Evolutionary conservation across 2,329 filamentous ascomycete species (phyloP).

Genomic region (Penicillium sp.): DNA sequence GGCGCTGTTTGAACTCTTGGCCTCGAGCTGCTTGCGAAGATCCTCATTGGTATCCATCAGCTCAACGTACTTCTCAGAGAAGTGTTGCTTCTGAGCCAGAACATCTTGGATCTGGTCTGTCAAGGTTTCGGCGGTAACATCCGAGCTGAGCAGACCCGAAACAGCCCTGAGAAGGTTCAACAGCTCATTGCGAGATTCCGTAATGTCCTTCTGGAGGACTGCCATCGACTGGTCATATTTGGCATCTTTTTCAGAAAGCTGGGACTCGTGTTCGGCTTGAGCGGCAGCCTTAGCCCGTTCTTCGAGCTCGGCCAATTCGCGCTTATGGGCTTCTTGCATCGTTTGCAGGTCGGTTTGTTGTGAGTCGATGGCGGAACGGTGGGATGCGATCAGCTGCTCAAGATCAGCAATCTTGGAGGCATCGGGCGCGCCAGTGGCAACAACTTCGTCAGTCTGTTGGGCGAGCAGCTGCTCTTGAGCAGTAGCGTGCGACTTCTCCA

Average conservation of each 20-base stretch:
- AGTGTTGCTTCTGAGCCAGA: conserved; percentile 43
- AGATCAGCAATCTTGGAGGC: conserved; percentile 53
- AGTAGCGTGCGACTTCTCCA: conserved; percentile 70
- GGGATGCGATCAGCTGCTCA: conserved; percentile 57
- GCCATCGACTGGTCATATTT: conserved; percentile 62
- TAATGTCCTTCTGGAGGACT: conserved; percentile 62
- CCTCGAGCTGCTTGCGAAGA: conserved; percentile 39
- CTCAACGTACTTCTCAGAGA: conserved; percentile 45
- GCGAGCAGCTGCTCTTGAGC: conserved; percentile 69
- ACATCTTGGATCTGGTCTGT: conserved; percentile 65
- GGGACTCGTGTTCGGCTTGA: conserved; percentile 39
- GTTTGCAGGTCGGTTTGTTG: conserved; percentile 56
- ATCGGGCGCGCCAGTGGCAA: conserved; percentile 54
- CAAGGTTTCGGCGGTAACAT: conserved; percentile 56
- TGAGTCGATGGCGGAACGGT: conserved; percentile 56
- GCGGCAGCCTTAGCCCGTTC: conserved; percentile 36
- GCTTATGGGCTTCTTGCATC: conserved; percentile 55
- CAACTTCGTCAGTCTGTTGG: conserved; percentile 61
- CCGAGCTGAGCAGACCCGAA: conserved; percentile 43
- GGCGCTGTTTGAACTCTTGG: conserved; percentile 36
- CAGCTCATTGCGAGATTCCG: conserved; percentile 66
- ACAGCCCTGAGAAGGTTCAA: conserved; percentile 66
- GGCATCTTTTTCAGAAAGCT: conserved; percentile 53
- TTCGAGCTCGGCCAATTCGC: conserved; percentile 43
- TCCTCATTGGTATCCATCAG: conserved; percentile 42